A percentile compares a stretch with the other conserved stretches of the same genome.
phyloP scores from a whole-genome alignment of 352 stramenopile species.

The Pythium myriotylum region DNA sequence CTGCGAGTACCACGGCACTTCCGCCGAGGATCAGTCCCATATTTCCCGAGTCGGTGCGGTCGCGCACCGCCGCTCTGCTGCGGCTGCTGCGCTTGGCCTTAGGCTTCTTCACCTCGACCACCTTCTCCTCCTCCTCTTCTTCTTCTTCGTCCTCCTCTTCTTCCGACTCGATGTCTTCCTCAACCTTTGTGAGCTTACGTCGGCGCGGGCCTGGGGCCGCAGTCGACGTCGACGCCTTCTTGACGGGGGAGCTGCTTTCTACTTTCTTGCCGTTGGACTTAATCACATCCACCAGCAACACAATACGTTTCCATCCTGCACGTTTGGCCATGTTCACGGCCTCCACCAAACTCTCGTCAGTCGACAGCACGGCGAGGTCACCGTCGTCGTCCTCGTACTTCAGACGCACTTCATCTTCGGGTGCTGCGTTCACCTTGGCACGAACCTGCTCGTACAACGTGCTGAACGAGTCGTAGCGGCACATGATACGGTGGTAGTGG shows the following conservation, averaged over 20 bases:
- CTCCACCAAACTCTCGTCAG: conserved; percentile 84
- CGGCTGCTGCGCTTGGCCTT: conserved; percentile 30
- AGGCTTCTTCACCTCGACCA: conserved; percentile 40
- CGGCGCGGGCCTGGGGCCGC: conserved; percentile 33
- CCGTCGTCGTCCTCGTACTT: conserved; percentile 91
- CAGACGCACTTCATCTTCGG: conserved; percentile 65
- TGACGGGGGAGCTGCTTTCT: conserved; percentile 29
- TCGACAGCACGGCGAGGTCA: conserved; percentile 81
- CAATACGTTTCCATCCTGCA: conserved; percentile 82
- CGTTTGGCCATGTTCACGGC: conserved; percentile 87
- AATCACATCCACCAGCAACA: conserved; percentile 81
- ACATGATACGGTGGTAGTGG: conserved; percentile 88
- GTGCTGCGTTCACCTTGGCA: conserved; percentile 72
- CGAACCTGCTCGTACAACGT: conserved; percentile 80
- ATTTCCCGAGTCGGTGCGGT: conserved; percentile 17
- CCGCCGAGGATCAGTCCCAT: conserved; percentile 25
- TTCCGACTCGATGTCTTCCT: conserved; percentile 64
- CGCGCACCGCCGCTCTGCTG: background rate
- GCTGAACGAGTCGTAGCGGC: conserved; percentile 68
- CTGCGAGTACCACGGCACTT: conserved; percentile 34
- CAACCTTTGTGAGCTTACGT: conserved; percentile 79
- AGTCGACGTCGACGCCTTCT: conserved; percentile 31
- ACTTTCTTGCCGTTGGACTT: conserved; percentile 37
- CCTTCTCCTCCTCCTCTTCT: conserved; percentile 31
- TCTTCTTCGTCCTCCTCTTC: conserved; percentile 47